phyloP scores from a whole-genome alignment of 495 filamentous ascomycete species.

The Annulohypoxylon nitens region DNA sequence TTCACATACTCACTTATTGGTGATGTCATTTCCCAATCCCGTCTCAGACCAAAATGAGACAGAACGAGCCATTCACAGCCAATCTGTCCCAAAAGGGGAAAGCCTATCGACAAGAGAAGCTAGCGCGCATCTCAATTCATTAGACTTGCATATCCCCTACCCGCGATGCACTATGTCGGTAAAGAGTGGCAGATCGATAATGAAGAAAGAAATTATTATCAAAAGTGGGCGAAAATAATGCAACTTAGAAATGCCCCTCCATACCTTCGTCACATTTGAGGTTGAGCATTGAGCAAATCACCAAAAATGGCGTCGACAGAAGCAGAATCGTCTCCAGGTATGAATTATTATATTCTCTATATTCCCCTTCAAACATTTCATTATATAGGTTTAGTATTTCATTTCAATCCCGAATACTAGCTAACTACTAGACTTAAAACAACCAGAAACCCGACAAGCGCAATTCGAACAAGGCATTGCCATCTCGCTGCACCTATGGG shows the following conservation, averaged over 20 bases:
- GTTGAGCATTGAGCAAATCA: conserved; percentile 6
- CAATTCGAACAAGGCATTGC: conserved; percentile 87
- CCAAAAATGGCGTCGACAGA: conserved; percentile 35
- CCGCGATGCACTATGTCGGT: conserved; percentile 33
- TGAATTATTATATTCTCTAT: conserved; percentile 11
- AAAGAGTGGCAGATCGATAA: conserved; percentile 42
- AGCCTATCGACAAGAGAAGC: not conserved
- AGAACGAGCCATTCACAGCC: conserved; percentile 17
- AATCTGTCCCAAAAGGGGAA: conserved; percentile 18
- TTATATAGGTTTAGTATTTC: not conserved
- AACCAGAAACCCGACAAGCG: conserved; percentile 77
- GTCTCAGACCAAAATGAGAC: conserved; percentile 16
- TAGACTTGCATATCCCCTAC: not conserved
- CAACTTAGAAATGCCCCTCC: conserved; percentile 44
- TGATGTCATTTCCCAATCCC: conserved; percentile 40
- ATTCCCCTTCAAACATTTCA: not conserved
- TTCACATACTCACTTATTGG: conserved; percentile 34
- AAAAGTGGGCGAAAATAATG: conserved; percentile 26
- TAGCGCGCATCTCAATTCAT: conserved; percentile 32
- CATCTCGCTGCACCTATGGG: conserved; percentile 84
- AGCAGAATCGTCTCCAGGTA: conserved; percentile 48
- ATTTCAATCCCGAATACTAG: conserved; percentile 37
- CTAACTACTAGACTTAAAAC: conserved; percentile 17
- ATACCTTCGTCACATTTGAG: conserved; percentile 1
- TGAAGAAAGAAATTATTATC: conserved; percentile 35